A percentile compares a stretch with the other conserved stretches of the same genome.
Conservation (phyloP, 495 filamentous ascomycete genomes). For the Achaetomiella virescens region DNA sequence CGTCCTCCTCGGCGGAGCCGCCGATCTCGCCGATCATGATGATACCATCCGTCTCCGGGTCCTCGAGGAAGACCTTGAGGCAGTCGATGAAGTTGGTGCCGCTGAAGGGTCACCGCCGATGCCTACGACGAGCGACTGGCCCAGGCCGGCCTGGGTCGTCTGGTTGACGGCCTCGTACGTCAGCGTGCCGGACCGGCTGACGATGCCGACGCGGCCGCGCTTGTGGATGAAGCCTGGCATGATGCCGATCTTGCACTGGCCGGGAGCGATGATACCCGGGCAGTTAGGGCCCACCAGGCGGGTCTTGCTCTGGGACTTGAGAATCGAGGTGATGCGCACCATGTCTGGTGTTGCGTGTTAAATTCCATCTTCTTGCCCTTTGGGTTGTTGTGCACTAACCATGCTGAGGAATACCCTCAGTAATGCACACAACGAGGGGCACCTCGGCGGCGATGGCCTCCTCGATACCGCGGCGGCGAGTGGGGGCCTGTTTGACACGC, state of each 20-base stretch:
- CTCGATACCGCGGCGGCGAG: slow-evolving; percentile 93
- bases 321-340: slow-evolving; percentile 96
- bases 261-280: slow-evolving; percentile 93
- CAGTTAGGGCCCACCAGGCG: slow-evolving; percentile 96
- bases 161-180: slow-evolving; percentile 99
- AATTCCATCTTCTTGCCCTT: not conserved
- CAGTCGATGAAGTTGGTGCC: slow-evolving; percentile 99
- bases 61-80: slow-evolving; percentile 91
- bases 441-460: slow-evolving; percentile 92
- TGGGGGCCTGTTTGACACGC: slow-evolving; percentile 57
- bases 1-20: slow-evolving; percentile 94
- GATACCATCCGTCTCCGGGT: slow-evolving; percentile 95
- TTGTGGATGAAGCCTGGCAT: slow-evolving; percentile 99
- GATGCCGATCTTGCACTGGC: slow-evolving; percentile 99
- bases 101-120: slow-evolving; percentile 97
- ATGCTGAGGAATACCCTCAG: slow-evolving; percentile 96
- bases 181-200: slow-evolving; percentile 94
- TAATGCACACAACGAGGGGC: slow-evolving; percentile 92
- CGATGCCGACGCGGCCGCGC: slow-evolving; percentile 95
- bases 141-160: slow-evolving; percentile 92
- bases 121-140: slow-evolving; percentile 95
- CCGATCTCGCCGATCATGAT: slow-evolving; percentile 99
- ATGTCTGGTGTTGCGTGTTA: slow-evolving; percentile 58
- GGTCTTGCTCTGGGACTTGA: slow-evolving; percentile 97
- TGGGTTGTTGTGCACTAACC: slow-evolving; percentile 45